phyloP scores from a whole-genome alignment of 352 stramenopile species.

The Phytophthora nicotianae region DNA sequence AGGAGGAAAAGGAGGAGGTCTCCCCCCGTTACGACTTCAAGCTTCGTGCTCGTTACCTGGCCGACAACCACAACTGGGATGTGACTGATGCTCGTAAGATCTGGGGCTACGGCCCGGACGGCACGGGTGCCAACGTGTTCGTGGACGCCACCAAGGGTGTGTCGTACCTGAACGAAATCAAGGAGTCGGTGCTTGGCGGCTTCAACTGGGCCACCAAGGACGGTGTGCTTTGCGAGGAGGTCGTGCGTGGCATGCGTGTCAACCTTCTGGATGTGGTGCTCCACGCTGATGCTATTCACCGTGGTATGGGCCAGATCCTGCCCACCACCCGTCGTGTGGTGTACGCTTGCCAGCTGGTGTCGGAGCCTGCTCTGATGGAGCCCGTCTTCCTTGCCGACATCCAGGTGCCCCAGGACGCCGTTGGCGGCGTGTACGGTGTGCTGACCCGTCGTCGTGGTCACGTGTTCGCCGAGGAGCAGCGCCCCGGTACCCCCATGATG shows the following conservation, averaged over 20 bases:
- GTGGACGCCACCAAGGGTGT: constrained; percentile 99
- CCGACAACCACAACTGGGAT: constrained; percentile 98
- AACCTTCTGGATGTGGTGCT: constrained; percentile 99
- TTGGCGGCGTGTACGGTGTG: constrained; percentile 99
- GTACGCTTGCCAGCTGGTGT: constrained; percentile 97
- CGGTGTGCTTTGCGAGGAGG: constrained; percentile 98
- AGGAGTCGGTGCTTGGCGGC: constrained; percentile 98
- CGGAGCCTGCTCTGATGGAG: constrained; percentile 96
- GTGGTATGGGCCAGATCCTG: constrained; percentile 99
- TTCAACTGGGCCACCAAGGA: constrained; percentile 99
- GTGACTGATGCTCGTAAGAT: constrained; percentile 99
- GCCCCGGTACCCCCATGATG: constrained; percentile 98
- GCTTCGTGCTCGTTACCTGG: constrained; percentile 96
- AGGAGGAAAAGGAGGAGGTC: constrained; percentile 95
- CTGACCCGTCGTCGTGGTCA: constrained; percentile 98
- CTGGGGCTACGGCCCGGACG: constrained; percentile 99
- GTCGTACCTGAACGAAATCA: constrained; percentile 99
- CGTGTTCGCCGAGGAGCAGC: constrained; percentile 99
- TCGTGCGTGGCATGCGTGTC: constrained; percentile 96
- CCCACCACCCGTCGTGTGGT: constrained; percentile 98
- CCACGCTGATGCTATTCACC: constrained; percentile 99
- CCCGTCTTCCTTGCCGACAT: constrained; percentile 99
- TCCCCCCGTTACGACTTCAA: constrained; percentile 95
- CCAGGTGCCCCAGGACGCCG: constrained; percentile 97
- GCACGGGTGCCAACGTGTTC: constrained; percentile 98